Percentiles rank a stretch among this genome's conserved stretches.
Conservation (phyloP, 2,329 filamentous ascomycete genomes). For the Hypoxylon sp. region DNA sequence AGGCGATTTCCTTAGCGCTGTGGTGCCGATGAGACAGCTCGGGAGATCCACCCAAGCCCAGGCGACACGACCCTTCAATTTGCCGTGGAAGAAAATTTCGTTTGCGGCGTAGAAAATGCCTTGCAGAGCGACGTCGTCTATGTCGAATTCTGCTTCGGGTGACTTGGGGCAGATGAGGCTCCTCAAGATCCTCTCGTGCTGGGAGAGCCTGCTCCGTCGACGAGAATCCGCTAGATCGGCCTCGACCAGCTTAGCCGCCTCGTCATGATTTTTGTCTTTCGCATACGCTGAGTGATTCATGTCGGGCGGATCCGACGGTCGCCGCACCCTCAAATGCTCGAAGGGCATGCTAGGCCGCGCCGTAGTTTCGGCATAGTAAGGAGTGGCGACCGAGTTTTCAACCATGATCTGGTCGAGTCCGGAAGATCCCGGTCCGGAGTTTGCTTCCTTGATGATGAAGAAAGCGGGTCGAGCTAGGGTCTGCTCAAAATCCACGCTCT, state of each 20-base stretch:
- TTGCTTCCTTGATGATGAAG: slow-evolving; percentile 55
- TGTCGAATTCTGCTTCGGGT: slow-evolving; percentile 62
- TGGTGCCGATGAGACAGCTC: slow-evolving; percentile 73
- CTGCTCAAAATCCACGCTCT: slow-evolving; percentile 38
- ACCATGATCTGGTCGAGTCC: slow-evolving; percentile 50
- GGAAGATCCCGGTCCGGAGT: slow-evolving; percentile 42
- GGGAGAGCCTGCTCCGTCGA: slow-evolving; percentile 64
- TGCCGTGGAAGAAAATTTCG: slow-evolving; percentile 73
- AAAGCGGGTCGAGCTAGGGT: slow-evolving; percentile 49
- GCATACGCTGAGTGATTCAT: slow-evolving; percentile 57
- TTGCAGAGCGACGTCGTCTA: slow-evolving; percentile 70
- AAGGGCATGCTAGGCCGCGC: slow-evolving; percentile 27
- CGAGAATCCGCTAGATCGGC: slow-evolving; percentile 62
- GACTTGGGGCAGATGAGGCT: slow-evolving; percentile 69
- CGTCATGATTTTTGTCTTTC: slow-evolving; percentile 64
- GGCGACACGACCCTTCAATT: slow-evolving; percentile 68
- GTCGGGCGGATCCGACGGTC: slow-evolving; percentile 32
- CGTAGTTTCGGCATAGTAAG: slow-evolving; percentile 34
- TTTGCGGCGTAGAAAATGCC: slow-evolving; percentile 74
- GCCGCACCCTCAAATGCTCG: slow-evolving; percentile 39
- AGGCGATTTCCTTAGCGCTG: slow-evolving; percentile 67
- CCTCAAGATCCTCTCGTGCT: slow-evolving; percentile 70
- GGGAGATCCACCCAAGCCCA: slow-evolving; percentile 75
- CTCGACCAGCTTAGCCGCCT: slow-evolving; percentile 65
- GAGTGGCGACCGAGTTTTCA: slow-evolving; percentile 41